phyloP scores from a whole-genome alignment of 495 filamentous ascomycete species.

The Aspergillus incahuasiensis region DNA sequence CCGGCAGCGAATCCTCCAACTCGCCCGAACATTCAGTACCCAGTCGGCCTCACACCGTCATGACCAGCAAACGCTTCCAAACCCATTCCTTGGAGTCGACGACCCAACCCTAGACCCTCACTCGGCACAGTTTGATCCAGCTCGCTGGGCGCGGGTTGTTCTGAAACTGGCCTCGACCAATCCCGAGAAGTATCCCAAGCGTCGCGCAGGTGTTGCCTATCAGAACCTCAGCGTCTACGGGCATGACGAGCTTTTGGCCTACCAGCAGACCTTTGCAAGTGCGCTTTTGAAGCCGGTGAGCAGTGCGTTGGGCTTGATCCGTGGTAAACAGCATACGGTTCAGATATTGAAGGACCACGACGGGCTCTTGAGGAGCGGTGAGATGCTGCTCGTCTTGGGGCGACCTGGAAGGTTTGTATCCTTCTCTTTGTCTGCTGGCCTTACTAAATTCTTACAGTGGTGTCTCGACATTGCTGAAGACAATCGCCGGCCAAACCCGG shows the following conservation, averaged over 20 bases:
- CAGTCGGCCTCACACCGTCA: too few relatives aligned
- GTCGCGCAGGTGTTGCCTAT: constrained; percentile 21
- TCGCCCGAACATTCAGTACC: too few relatives aligned
- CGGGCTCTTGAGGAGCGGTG: constrained; percentile 19
- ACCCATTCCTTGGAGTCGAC: neutral
- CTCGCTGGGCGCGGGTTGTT: neutral
- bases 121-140: constrained; percentile 1
- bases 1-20: too few relatives aligned
- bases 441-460: too few relatives aligned
- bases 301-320: neutral
- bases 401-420: constrained; percentile 3
- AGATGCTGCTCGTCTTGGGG: constrained; percentile 11
- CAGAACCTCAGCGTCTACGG: constrained; percentile 21
- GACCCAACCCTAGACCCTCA: constrained; percentile 4
- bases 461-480: constrained; percentile 60
- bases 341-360: constrained; percentile 12
- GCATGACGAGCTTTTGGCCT: constrained; percentile 15
- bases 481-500: constrained; percentile 64
- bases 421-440: too few relatives aligned
- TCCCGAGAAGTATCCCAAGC: constrained; percentile 13
- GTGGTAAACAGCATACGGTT: constrained; percentile 1
- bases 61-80: constrained; percentile 9
- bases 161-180: constrained; percentile 35
- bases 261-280: constrained; percentile 20
- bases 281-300: constrained; percentile 3